Evolutionary conservation across 1,284 basidiomycete genomes (phyloP).

Genomic region (Cryptococcus deneoformans): DNA sequence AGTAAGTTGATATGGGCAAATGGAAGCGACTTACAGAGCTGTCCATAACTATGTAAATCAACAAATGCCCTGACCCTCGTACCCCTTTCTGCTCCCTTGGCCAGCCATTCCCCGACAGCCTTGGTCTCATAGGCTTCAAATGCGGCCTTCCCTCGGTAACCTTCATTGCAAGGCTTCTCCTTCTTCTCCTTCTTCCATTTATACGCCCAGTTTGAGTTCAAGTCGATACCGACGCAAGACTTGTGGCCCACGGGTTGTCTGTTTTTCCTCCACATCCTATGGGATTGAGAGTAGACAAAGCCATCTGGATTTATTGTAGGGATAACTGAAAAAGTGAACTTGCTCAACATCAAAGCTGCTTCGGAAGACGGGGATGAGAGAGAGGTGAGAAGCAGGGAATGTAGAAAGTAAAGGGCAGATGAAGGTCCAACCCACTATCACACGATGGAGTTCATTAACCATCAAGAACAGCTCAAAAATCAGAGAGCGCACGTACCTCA

Average conservation of each 20-base stretch:
- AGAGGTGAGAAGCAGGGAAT: conserved; percentile 60
- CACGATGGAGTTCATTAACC: not conserved
- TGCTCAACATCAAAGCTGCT: conserved; percentile 54
- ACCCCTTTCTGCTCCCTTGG: conserved; percentile 47
- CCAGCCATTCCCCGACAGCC: conserved; percentile 68
- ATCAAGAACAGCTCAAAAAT: not conserved
- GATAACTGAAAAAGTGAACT: conserved; percentile 70
- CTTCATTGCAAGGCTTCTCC: conserved; percentile 60
- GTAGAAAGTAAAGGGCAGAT: conserved; percentile 68
- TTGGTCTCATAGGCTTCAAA: conserved; percentile 75
- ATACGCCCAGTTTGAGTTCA: conserved; percentile 70
- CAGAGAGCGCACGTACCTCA: conserved; percentile 55
- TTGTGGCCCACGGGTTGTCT: conserved; percentile 54
- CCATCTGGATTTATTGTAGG: conserved; percentile 82
- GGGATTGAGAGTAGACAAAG: conserved; percentile 63
- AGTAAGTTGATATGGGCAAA: not conserved
- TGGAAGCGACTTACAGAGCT: conserved; percentile 61
- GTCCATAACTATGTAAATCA: conserved; percentile 78
- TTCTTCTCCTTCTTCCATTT: conserved; percentile 38
- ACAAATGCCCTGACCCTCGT: conserved; percentile 58
- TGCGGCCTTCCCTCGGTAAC: conserved; percentile 66
- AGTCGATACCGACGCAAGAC: conserved; percentile 63
- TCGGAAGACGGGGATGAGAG: conserved; percentile 44
- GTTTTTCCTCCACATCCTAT: conserved; percentile 80
- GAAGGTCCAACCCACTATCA: conserved; percentile 74